These are phyloP conservation scores for Leccinum angustisporum DNA, from an alignment of 1,284 basidiomycete genomes.

Conservation along the genomic window DNA sequence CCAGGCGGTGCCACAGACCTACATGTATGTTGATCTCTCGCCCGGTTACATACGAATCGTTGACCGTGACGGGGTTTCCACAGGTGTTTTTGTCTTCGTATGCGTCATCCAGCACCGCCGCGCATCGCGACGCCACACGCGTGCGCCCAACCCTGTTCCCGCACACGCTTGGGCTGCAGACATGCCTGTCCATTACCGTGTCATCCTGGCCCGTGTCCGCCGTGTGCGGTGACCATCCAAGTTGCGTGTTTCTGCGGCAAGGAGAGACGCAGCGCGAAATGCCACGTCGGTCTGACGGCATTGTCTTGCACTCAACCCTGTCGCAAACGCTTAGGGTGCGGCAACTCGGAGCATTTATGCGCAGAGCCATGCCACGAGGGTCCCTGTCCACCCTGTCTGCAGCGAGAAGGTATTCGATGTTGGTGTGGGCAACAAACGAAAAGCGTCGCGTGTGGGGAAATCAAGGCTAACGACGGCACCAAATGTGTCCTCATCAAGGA, in stretches of 20 bases:
- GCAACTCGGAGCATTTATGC: conserved; percentile 62
- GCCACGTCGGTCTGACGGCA: conserved; percentile 42
- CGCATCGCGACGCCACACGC: conserved; percentile 81
- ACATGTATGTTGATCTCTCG: conserved; percentile 49
- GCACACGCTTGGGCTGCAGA: conserved; percentile 61
- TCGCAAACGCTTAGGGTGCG: conserved; percentile 57
- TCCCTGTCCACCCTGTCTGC: conserved; percentile 62
- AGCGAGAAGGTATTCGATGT: conserved; percentile 58
- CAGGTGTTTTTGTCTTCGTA: conserved; percentile 84
- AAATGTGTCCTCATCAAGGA: conserved; percentile 18
- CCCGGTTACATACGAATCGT: not conserved
- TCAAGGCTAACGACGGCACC: conserved; percentile 31
- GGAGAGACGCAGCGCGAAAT: conserved; percentile 62
- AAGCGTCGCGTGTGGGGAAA: conserved; percentile 65
- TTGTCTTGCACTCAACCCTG: conserved; percentile 64
- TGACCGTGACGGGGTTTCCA: not conserved
- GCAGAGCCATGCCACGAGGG: conserved; percentile 69
- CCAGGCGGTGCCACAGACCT: conserved; percentile 60
- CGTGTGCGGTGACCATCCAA: conserved; percentile 55
- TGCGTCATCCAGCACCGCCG: conserved; percentile 67
- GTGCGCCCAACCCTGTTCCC: conserved; percentile 77
- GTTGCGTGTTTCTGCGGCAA: conserved; percentile 68
- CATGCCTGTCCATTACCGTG: conserved; percentile 74
- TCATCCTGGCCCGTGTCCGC: conserved; percentile 80
- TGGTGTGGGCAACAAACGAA: conserved; percentile 76